Conservation (phyloP, 495 filamentous ascomycete species). For the Lophium mytilinum region DNA sequence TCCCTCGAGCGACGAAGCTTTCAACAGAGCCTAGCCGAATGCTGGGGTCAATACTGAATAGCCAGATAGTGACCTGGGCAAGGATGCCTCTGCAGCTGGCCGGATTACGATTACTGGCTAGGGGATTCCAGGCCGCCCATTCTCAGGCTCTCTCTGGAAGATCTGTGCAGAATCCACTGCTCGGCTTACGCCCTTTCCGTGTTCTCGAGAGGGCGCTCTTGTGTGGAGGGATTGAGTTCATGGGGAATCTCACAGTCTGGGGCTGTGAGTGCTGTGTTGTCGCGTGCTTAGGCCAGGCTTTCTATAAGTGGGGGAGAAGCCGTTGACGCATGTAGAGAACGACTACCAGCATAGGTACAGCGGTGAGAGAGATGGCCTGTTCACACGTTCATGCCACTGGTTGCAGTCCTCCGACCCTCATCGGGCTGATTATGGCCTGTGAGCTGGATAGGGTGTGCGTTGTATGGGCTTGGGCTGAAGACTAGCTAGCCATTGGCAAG, state of each 20-base stretch:
- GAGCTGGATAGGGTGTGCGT: no score
- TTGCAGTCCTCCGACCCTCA: no score
- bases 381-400: no score
- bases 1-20: conserved; percentile 17
- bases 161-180: not conserved
- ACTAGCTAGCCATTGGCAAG: no score
- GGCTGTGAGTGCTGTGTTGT: conserved; percentile 14
- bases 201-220: conserved; percentile 9
- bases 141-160: not conserved
- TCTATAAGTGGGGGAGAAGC: conserved; percentile 14
- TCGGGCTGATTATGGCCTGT: no score
- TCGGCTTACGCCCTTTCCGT: conserved; percentile 3
- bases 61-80: conserved; percentile 15
- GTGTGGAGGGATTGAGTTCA: conserved; percentile 12
- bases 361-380: no score
- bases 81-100: conserved; percentile 14
- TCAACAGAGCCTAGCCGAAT: conserved; percentile 13
- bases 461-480: no score
- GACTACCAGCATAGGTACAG: no score
- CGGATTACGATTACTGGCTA: conserved; percentile 10
- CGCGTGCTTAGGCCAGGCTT: conserved; percentile 7
- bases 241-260: conserved; percentile 16
- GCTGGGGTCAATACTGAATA: conserved; percentile 15
- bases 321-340: no score
- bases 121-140: conserved; percentile 4